These are phyloP conservation scores for Phaeosphaeriaceae sp. DNA, from an alignment of 2,329 filamentous ascomycete species.

Conservation along the genomic window DNA sequence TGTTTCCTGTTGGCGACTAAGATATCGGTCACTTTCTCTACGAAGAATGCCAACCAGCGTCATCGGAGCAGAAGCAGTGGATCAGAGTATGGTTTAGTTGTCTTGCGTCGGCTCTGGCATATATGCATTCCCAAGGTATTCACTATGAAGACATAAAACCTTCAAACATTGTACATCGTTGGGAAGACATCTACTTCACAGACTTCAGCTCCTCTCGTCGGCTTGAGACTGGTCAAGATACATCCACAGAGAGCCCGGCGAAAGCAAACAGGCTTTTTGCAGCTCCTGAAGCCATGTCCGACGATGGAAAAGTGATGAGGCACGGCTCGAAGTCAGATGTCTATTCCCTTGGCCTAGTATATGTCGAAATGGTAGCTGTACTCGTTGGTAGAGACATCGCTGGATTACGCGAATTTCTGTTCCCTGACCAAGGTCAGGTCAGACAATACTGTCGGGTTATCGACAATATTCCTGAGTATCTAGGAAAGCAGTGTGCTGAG, in stretches of 20 bases:
- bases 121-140: constrained; percentile 10
- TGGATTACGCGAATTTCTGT: neutral
- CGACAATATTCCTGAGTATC: neutral
- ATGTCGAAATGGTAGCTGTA: constrained; percentile 19
- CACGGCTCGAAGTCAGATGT: constrained; percentile 21
- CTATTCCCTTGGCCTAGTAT: constrained; percentile 21
- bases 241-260: constrained; percentile 12
- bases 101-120: constrained; percentile 15
- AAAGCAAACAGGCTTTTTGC: constrained; percentile 10
- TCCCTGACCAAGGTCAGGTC: neutral
- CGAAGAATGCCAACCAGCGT: neutral
- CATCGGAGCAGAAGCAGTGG: neutral
- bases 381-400: neutral
- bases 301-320: neutral
- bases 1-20: neutral
- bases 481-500: neutral
- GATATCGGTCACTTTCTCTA: neutral
- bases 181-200: constrained; percentile 14
- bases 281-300: constrained; percentile 11
- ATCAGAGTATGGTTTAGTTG: constrained; percentile 11
- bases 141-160: constrained; percentile 26
- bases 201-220: constrained; percentile 20
- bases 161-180: constrained; percentile 15
- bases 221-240: constrained; percentile 3
- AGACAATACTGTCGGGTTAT: neutral